Base-by-base conservation (phyloP, 176 grass and related monocot species). In the Canna indica region DNA sequence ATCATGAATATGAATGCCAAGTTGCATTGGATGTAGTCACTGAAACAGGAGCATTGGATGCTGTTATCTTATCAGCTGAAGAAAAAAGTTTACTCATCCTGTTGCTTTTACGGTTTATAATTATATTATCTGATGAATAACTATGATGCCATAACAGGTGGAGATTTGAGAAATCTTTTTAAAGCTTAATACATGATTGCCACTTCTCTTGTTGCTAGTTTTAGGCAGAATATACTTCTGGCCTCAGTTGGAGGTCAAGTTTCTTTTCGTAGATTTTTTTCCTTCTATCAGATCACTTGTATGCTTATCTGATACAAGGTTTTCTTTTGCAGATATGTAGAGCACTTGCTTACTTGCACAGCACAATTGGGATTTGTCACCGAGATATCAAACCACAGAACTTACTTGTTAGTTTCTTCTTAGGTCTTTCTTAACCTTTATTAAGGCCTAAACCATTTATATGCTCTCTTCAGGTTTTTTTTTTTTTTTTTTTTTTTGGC, bases 371-470 rank as follows among this genome's bases (percentile, higher is more conserved):
- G 64, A 92, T 91, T 75, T 91, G 93, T 80, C 93, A 96, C 69
- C 93, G 93, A 70, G 93, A 96, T 90, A 96, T 96, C 76, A 96
- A 96, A 79, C 93, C 93, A 22, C 93, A 96, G 41, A 96, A 96
- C 17, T 67, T 96, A 78, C 93, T 96, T 75, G 93, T 96, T 65
- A 92, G 85, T 81, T 81, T 76, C 67, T 59, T 45, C 59, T n/a
- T n/a, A n/a, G n/a, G n/a, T n/a, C n/a, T 75, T 64, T 42, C 47
- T 66, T 67, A 30, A 12, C 61, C 57, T 26, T 59, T 16, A 13
- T 14, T 30, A 6, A 35, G 24, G 14, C 16, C 8, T 70, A 2
- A 48, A 41, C 18, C n/a, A 29, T 70, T 22, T 70, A 47, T 32
- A 25, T 47, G 24, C 27, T 53, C 17, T 52, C 35, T 36, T 32